Evolutionary conservation across 192 early-diverging fungal species (phyloP).

Genomic region (Geranomyces michiganensis): DNA sequence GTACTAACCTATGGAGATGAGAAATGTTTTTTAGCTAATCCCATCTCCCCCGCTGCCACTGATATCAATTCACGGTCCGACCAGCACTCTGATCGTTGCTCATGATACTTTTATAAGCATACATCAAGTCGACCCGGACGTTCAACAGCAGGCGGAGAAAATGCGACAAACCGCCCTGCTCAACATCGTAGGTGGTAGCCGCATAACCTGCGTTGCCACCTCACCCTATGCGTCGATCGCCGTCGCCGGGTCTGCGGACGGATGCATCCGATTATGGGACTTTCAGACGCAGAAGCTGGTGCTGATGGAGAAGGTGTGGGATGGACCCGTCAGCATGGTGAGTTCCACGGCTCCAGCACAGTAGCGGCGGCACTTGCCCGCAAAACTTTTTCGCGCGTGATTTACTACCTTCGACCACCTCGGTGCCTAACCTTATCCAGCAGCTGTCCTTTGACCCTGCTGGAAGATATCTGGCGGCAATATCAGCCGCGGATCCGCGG

Average conservation of each 20-base stretch:
- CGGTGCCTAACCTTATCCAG: too few species aligned
- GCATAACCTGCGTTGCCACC: constrained; percentile 4
- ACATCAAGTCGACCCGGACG: neutral
- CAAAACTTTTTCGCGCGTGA: neutral
- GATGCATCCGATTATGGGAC: constrained; percentile 8
- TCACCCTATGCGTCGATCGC: constrained; percentile 9
- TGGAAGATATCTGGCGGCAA: constrained; percentile 40
- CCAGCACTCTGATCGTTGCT: neutral
- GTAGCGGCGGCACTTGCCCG: too few species aligned
- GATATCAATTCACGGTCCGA: neutral
- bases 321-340: neutral
- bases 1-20: neutral
- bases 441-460: constrained; percentile 49
- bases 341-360: too few species aligned
- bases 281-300: constrained; percentile 4
- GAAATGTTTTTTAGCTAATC: neutral
- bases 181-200: neutral
- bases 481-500: constrained; percentile 17
- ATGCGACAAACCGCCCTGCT: neutral
- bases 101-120: neutral
- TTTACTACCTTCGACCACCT: neutral
- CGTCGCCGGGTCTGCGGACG: constrained; percentile 9
- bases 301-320: neutral
- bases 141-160: constrained; percentile 1
- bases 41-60: neutral